Conservation (phyloP, 305 asterid genomes). For the Fraxinus platypoda region DNA sequence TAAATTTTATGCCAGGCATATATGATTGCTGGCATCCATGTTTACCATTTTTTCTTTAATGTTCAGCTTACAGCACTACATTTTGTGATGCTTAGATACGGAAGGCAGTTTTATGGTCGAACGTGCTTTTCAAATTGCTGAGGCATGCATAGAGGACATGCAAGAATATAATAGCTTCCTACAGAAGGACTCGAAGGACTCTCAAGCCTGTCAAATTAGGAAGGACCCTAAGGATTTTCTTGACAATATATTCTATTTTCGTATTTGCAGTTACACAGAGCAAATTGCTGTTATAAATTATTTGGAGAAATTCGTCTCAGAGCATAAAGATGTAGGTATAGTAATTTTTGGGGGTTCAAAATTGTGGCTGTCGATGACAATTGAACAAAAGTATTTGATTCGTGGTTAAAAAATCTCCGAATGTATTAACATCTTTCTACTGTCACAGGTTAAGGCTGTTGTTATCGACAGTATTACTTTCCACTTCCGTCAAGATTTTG, state of each 20-base stretch:
- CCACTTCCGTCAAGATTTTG: slow-evolving; percentile 96
- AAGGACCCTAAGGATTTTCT: slow-evolving; percentile 66
- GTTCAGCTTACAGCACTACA: slow-evolving; percentile 3
- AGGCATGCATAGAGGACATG: slow-evolving; percentile 87
- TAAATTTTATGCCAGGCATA: slow-evolving; percentile 6
- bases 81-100: slow-evolving; percentile 53
- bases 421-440: slow-evolving; percentile 11
- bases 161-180: slow-evolving; percentile 59
- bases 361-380: neutral
- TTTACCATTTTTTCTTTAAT: slow-evolving; percentile 5
- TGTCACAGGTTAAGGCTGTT: slow-evolving; percentile 74
- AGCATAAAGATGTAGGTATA: slow-evolving; percentile 79
- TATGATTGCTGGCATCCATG: slow-evolving; percentile 3
- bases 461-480: slow-evolving; percentile 85
- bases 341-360: slow-evolving; percentile 10
- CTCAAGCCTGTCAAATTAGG: slow-evolving; percentile 40
- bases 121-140: slow-evolving; percentile 84
- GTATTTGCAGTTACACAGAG: slow-evolving; percentile 83
- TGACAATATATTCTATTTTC: slow-evolving; percentile 76
- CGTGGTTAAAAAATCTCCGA: slow-evolving; percentile 7
- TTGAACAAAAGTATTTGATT: neutral
- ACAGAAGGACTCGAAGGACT: slow-evolving; percentile 34
- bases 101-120: slow-evolving; percentile 99
- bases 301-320: slow-evolving; percentile 75
- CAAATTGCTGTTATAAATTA: slow-evolving; percentile 81